Evolutionary conservation across 768 basidiomycete species (phyloP), one percentile per base, ranked within the genome.

Genomic region (Lactifluus piperatus): DNA sequence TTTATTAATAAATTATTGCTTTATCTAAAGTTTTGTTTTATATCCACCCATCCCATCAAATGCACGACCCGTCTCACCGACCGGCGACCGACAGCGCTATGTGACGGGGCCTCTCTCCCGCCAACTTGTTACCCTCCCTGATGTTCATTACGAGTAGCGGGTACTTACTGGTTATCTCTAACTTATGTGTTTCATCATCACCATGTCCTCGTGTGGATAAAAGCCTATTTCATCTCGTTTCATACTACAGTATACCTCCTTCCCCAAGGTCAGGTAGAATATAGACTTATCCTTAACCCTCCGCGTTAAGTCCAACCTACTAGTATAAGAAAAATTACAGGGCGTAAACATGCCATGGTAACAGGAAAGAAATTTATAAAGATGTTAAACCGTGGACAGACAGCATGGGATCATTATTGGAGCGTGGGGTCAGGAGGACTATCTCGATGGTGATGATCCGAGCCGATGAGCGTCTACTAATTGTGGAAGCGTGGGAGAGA

Each of bases 371-470:
- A 24, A 24, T 44, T 30, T 29, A 56, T 56, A 49, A 54, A 54
- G 39, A 56, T 14, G 27, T 20, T 36, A 14, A 22, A 32, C 39
- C 16, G 5, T 18, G 5, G n/a, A 18, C 26, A 20, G 32, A n/a
- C n/a, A 48, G 53, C 30, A 46, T 45, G 53, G 44, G 44, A 54
- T 54, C 53, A 54, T n/a, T n/a, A n/a, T n/a, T n/a, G n/a, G n/a
- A n/a, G n/a, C n/a, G 16, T n/a, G 14, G 30, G 18, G 37, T n/a
- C 27, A n/a, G 34, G 27, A 6, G n/a, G 20, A 13, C 36, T 30
- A 59, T 59, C 57, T 49, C 56, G 56, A 56, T 56, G 56, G 55
- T 39, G 39, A 56, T 58, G 46, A 41, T 58, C 51, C 45, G 45
- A 29, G 14, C 51, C 24, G 37, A 18, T 7, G 34, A 27, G 57